phyloP scores from a whole-genome alignment of 73 alveolate species.

The Paramecium biaurelia region DNA sequence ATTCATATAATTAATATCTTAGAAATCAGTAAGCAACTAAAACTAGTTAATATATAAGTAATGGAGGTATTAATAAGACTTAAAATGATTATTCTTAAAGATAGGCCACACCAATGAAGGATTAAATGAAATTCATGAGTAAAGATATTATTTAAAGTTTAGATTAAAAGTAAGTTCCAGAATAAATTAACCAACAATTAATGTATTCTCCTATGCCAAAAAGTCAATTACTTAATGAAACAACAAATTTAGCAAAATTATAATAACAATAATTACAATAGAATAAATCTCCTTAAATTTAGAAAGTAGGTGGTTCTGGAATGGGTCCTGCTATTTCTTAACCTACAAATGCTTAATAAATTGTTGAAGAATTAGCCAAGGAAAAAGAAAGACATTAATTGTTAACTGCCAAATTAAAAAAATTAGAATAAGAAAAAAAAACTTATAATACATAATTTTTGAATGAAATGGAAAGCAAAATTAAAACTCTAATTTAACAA shows the following conservation, averaged over 20 bases:
- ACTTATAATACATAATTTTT: not conserved
- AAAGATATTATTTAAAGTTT: not conserved
- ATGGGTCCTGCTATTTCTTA: not conserved
- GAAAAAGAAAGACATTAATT: slow-evolving; percentile 25
- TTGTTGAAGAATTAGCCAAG: slow-evolving; percentile 29
- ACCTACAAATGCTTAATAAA: not conserved
- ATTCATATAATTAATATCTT: not conserved
- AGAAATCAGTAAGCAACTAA: not conserved
- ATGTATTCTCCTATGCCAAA: slow-evolving; percentile 51
- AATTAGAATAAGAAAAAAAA: slow-evolving; percentile 20
- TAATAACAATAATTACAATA: not conserved
- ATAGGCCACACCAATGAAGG: slow-evolving; percentile 43
- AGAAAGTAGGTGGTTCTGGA: not conserved
- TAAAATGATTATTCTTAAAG: not conserved
- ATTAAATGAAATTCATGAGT: slow-evolving; percentile 17
- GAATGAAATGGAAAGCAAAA: slow-evolving; percentile 32
- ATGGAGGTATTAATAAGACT: not conserved
- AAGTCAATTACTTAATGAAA: not conserved
- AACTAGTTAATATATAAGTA: not conserved
- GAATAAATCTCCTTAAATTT: slow-evolving; percentile 3
- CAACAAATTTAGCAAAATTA: slow-evolving; percentile 10
- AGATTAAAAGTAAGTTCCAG: slow-evolving; percentile 2
- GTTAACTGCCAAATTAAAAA: not conserved
- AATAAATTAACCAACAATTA: not conserved
- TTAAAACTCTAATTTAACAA: not conserved